Evolutionary conservation across 2,329 filamentous ascomycete genomes (phyloP).

Genomic region (Fusarium poae): DNA sequence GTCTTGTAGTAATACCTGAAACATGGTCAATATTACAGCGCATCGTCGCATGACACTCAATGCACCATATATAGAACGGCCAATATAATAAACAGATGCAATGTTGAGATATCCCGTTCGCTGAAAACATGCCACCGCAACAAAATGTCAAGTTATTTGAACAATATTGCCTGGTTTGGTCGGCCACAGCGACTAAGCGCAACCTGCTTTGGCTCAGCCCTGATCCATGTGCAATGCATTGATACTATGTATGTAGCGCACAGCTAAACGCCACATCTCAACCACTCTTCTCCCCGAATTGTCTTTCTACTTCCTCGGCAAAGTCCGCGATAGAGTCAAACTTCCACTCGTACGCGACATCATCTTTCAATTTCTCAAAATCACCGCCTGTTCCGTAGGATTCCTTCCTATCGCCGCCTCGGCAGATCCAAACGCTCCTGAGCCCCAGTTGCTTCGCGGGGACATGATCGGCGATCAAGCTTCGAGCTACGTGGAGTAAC

Average conservation of each 20-base stretch:
- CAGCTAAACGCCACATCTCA: neutral
- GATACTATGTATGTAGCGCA: neutral
- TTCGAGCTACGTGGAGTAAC: conserved; percentile 28
- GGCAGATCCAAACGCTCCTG: conserved; percentile 22
- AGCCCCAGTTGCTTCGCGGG: conserved; percentile 16
- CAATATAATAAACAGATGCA: neutral
- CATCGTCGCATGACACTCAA: neutral
- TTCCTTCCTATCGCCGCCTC: conserved; percentile 15
- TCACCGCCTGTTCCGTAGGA: conserved; percentile 18
- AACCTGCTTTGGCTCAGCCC: no score
- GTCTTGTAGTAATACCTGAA: conserved; percentile 6
- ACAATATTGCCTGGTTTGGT: neutral
- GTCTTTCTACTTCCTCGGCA: conserved; percentile 22
- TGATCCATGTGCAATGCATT: neutral
- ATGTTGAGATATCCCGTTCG: neutral
- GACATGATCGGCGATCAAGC: conserved; percentile 28
- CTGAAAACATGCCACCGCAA: neutral
- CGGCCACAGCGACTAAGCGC: neutral
- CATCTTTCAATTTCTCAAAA: conserved; percentile 10
- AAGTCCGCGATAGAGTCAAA: conserved; percentile 25
- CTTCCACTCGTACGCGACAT: conserved; percentile 25
- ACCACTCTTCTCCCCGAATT: conserved; percentile 8
- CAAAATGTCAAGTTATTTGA: neutral
- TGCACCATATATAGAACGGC: neutral
- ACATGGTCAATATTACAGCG: conserved; percentile 2